These are phyloP conservation scores for Dacryopinax primogenitus DNA, from an alignment of 768 basidiomycete species.

Conservation along the genomic window DNA sequence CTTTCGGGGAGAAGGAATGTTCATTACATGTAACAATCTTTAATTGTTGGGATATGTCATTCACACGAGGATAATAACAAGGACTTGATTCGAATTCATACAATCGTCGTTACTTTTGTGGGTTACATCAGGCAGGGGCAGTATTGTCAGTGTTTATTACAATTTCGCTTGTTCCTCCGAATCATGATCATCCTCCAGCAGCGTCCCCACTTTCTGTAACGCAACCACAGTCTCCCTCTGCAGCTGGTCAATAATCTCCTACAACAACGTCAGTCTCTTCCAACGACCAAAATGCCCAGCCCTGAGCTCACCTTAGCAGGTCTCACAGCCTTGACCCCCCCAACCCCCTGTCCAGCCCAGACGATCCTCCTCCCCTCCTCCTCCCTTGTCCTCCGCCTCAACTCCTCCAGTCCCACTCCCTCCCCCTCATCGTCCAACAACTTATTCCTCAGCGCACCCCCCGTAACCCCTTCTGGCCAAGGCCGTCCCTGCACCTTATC, in stretches of 20 bases:
- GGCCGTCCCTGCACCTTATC: slow-evolving; percentile 28
- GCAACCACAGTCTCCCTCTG: slow-evolving; percentile 10
- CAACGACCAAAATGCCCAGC: background rate
- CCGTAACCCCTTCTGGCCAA: slow-evolving; percentile 36
- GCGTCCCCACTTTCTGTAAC: background rate
- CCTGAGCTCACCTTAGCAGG: slow-evolving; percentile 17
- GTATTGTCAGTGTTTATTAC: background rate
- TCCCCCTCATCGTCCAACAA: slow-evolving; percentile 46
- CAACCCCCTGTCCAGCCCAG: slow-evolving; percentile 60
- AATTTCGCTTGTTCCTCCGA: background rate
- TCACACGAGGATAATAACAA: too few species aligned
- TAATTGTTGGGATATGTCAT: too few species aligned
- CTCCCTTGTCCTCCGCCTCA: slow-evolving; percentile 36
- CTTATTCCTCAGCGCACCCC: slow-evolving; percentile 43
- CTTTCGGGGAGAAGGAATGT: too few species aligned
- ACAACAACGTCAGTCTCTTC: background rate
- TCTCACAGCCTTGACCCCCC: slow-evolving; percentile 38
- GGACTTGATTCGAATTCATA: too few species aligned
- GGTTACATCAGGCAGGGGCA: too few species aligned
- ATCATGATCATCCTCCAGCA: background rate
- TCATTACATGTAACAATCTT: too few species aligned
- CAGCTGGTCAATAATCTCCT: slow-evolving; percentile 11
- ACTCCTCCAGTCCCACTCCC: slow-evolving; percentile 34
- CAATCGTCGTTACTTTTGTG: too few species aligned
- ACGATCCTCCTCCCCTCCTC: slow-evolving; percentile 45